phyloP scores from a whole-genome alignment of 306 rosid species.

The Lathyrus oleraceus region DNA sequence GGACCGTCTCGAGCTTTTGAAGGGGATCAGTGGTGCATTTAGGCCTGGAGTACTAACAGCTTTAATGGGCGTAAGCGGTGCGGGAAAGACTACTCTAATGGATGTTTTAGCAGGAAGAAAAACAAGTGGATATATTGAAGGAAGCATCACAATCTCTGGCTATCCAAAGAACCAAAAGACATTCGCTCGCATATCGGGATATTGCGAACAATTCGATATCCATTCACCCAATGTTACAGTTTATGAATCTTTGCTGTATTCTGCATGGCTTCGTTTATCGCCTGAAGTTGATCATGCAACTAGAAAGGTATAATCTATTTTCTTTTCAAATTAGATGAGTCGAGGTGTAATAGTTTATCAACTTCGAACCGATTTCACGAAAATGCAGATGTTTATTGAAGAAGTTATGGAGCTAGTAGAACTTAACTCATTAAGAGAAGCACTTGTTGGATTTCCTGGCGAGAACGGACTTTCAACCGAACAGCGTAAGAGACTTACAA shows the following conservation, averaged over 20 bases:
- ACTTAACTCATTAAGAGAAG: constrained; percentile 40
- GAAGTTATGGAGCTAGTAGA: constrained; percentile 55
- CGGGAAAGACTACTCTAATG: constrained; percentile 75
- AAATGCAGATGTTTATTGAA: constrained; percentile 44
- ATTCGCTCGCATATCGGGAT: constrained; percentile 75
- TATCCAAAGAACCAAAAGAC: constrained; percentile 67
- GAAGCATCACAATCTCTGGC: constrained; percentile 62
- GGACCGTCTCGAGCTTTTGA: constrained; percentile 56
- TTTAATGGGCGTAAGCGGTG: constrained; percentile 54
- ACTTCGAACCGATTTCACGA: not conserved
- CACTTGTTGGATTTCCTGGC: constrained; percentile 53
- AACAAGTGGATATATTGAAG: constrained; percentile 65
- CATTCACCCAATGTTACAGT: constrained; percentile 82
- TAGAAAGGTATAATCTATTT: constrained; percentile 43
- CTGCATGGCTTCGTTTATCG: constrained; percentile 72
- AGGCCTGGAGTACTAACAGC: constrained; percentile 63
- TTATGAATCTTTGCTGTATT: constrained; percentile 65
- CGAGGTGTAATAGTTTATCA: not conserved
- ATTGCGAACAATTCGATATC: constrained; percentile 78
- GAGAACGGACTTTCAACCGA: constrained; percentile 46
- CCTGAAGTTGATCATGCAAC: constrained; percentile 55
- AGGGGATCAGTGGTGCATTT: constrained; percentile 72
- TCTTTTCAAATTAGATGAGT: not conserved
- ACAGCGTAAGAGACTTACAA: constrained; percentile 50
- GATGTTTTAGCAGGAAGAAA: constrained; percentile 84